Evolutionary conservation across 306 rosid species (phyloP), one percentile per base, ranked within the genome.

Genomic region (Citrullus mucosospermus): DNA sequence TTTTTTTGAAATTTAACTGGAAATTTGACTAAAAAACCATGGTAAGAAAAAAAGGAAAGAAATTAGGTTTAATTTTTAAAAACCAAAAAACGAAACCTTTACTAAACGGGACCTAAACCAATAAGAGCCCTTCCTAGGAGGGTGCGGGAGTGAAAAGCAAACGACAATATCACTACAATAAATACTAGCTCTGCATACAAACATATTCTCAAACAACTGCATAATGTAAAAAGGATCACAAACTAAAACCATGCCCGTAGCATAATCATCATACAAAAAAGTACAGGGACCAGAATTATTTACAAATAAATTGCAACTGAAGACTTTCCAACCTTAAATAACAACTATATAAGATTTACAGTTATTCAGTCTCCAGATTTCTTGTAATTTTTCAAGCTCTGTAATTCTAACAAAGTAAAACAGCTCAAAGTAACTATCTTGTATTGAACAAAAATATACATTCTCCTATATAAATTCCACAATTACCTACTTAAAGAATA

Each of bases 381-480:
- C 15, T 13, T n/a, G 56, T 20, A 43, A 41, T 1, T 11, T 46
- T 15, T 7, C 41, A 46, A 71, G 54, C 11, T 11, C 20, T 71
- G 18, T 13, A 25, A 13, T 48, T 28, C 57, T 72, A 72, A 28
- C 58, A 28, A 28, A 16, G 44, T 48, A 72, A 50, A 72, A 72
- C 38, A 72, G 77, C 50, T 30, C 44, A 28, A 72, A 72, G 77
- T 55, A 38, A 50, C 77, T 15, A 50, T 72, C 58, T 14, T 48
- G 60, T 72, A 15, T 69, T 48, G 60, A 72, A 72, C 55, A 18
- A 72, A 50, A 50, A 46, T 72, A 50, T 72, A 72, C 76, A 72
- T 72, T 72, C 25, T 22, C 44, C 76, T 44, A 44, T 51, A 51
- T 73, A 44, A 28, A 46, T 2, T 13, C n/a, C 58, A 71, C 58